Conservation (phyloP, 495 filamentous ascomycete species). For the Acidomyces sp. region DNA sequence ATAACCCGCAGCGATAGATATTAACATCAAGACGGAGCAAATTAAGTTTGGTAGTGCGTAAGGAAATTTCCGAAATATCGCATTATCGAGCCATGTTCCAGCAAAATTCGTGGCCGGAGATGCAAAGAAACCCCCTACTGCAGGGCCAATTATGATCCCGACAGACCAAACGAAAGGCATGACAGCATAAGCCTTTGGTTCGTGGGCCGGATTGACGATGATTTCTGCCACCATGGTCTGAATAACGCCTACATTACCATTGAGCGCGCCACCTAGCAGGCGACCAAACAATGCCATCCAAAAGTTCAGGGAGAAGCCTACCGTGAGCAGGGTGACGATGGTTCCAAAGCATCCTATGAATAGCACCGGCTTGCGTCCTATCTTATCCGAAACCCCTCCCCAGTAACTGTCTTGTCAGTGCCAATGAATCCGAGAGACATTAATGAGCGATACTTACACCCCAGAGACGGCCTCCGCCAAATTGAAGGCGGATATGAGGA, state of each 20-base stretch:
- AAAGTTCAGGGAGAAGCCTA: constrained; percentile 70
- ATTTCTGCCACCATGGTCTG: constrained; percentile 87
- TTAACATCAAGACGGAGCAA: constrained; percentile 55
- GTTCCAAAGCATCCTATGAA: constrained; percentile 69
- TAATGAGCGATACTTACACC: constrained; percentile 33
- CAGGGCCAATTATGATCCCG: constrained; percentile 71
- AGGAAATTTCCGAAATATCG: constrained; percentile 62
- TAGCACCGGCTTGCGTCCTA: constrained; percentile 76
- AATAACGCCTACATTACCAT: constrained; percentile 80
- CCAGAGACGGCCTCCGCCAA: constrained; percentile 69
- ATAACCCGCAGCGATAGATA: constrained; percentile 62
- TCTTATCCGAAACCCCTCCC: constrained; percentile 66
- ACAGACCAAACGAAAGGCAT: constrained; percentile 86
- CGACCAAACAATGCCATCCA: constrained; percentile 64
- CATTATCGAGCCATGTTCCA: constrained; percentile 44
- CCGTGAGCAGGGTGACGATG: constrained; percentile 62
- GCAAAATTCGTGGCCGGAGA: constrained; percentile 60
- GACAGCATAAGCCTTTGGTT: constrained; percentile 67
- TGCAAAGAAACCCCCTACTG: constrained; percentile 66
- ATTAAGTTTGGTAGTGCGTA: constrained; percentile 72
- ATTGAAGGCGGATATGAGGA: constrained; percentile 74
- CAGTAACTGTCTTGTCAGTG: constrained; percentile 39
- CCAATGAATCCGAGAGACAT: neutral
- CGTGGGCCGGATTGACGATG: constrained; percentile 65
- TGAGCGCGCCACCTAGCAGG: constrained; percentile 64